Base-by-base conservation (phyloP, 1,284 basidiomycete species). In the Ganoderma meredithae region DNA sequence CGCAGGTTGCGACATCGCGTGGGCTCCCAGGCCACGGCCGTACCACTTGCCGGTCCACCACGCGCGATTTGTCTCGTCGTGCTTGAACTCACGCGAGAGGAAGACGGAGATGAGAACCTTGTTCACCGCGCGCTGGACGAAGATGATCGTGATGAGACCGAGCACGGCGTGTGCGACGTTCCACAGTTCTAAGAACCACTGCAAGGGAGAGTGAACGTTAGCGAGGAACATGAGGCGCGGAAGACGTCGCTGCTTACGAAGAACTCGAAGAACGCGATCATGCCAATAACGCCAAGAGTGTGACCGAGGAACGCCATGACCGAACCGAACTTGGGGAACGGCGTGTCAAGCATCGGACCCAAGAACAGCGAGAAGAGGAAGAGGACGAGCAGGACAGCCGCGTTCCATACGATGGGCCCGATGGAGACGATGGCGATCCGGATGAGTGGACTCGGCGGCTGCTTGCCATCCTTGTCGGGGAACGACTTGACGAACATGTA, bases 11-110 rank as follows among this genome's bases (percentile, higher is more conserved):
- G 94, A 95, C 87, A 96, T 92, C 55, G 91, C 94, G 79, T 95
- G 92, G 3, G 88, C 77, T 52, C 96, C 96, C 41, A 98, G 86
- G 4, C 95, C 95, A 62, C 96, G 92, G 65, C 95, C 95, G 79
- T 96, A 97, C 96, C 96, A 98, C 73, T 94, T 90, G 77, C 96
- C 96, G 52, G 95, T 97, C 96, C 96, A 98, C 96, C 96, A 98
- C 10, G 96, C 96, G 41, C 95, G 87, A 82, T 98, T 98, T 25
- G 95, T 96, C 83, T 98, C 96, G 79, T 98, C 96, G 77, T 97
- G 95, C 83, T 98, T 98, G 88, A 97, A 97, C 81, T 98, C 96
- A 72, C 96, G 91, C 41, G 95, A 94, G 53, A 98, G 84, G 88
- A 97, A 95, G 65, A 97, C 91, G 0, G 96, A 85, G 75, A 98